Conservation (phyloP, 495 filamentous ascomycete species). For the Hypoxylon subgilvum region DNA sequence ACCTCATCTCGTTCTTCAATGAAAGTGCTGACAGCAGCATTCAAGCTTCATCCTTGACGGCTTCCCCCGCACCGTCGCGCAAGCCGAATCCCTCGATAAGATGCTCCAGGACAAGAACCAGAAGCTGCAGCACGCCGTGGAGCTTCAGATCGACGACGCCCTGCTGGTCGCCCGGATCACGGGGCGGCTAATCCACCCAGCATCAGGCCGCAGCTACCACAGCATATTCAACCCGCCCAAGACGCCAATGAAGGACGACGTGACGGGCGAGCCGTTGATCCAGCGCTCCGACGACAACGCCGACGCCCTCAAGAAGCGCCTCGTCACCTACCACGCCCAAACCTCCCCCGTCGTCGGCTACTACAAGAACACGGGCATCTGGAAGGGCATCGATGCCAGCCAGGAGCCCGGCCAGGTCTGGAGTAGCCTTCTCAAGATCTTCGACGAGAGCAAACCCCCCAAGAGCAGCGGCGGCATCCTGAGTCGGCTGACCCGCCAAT, state of each 20-base stretch:
- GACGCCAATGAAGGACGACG: slow-evolving; percentile 88
- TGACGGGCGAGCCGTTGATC: slow-evolving; percentile 95
- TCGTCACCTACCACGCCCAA: slow-evolving; percentile 92
- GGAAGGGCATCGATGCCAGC: slow-evolving; percentile 93
- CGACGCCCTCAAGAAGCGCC: slow-evolving; percentile 93
- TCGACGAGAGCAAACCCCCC: slow-evolving; percentile 64
- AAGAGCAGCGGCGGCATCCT: slow-evolving; percentile 53
- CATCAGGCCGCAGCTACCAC: slow-evolving; percentile 95
- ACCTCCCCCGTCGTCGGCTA: slow-evolving; percentile 90
- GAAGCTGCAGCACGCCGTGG: slow-evolving; percentile 88
- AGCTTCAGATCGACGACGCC: slow-evolving; percentile 94
- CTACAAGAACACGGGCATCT: slow-evolving; percentile 96
- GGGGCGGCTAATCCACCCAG: slow-evolving; percentile 92
- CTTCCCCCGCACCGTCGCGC: slow-evolving; percentile 94
- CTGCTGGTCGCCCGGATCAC: slow-evolving; percentile 96
- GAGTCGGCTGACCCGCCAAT: slow-evolving; percentile 53
- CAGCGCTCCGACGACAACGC: slow-evolving; percentile 97
- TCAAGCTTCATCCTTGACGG: slow-evolving; percentile 96
- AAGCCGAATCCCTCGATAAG: slow-evolving; percentile 90
- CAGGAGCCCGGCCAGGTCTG: slow-evolving; percentile 96
- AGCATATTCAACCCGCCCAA: slow-evolving; percentile 99
- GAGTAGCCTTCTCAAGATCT: slow-evolving; percentile 86
- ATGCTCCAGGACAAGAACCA: slow-evolving; percentile 80
- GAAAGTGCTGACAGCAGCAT: slow-evolving; percentile 14
- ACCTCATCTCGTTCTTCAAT: neutral